Base-by-base conservation (phyloP, 176 grass and related monocot genomes). In the Saccharum spontaneum region DNA sequence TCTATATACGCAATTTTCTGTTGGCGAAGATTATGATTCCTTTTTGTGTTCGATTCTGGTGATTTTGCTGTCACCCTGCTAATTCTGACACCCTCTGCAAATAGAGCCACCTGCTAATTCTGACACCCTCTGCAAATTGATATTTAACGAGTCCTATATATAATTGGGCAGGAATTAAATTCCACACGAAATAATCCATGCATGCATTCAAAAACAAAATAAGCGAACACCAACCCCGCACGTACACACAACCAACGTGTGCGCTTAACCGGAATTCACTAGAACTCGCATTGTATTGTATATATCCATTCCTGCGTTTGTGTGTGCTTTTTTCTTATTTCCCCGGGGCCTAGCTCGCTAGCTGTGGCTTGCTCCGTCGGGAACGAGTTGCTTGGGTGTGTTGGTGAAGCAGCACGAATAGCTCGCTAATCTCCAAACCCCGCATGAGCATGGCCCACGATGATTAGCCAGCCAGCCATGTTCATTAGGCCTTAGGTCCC, bases 351-450 rank as follows among this genome's bases (percentile, higher is more conserved):
- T 24, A 7, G 10, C 31, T 18, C 22, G 10, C 1, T 67, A 2
- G 65, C 26, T 36, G 54, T 86, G 14, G 83, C 73, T 90, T 86
- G 79, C 50, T 41, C 60, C 49, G 69, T 12, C 10, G 85, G 89
- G 69, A 84, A 75, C 72, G 85, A 84, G 80, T 90, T 90, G 89
- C 89, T 87, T 90, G 15, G 69, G 89, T 84, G 89, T 87, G 85
- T 90, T 75, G 85, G 69, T 84, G 88, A 87, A 87, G 89, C 85
- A 23, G 60, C 22, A 7, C 30, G 65, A 41, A 69, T 68, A 18
- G 41, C 67, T 67, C 38, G 60, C 75, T 87, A 76, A 34, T 83
- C 22, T 87, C 84, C 74, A 79, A 61, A 83, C 10, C 34, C 5
- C 67, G 49, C 49, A 52, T 52, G 5, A 52, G 0, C 33, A 14